A percentile compares a stretch with the other conserved stretches of the same genome.
Evolutionary conservation across 257 asterid genomes (phyloP).

Genomic region (Scutellaria barbata): DNA sequence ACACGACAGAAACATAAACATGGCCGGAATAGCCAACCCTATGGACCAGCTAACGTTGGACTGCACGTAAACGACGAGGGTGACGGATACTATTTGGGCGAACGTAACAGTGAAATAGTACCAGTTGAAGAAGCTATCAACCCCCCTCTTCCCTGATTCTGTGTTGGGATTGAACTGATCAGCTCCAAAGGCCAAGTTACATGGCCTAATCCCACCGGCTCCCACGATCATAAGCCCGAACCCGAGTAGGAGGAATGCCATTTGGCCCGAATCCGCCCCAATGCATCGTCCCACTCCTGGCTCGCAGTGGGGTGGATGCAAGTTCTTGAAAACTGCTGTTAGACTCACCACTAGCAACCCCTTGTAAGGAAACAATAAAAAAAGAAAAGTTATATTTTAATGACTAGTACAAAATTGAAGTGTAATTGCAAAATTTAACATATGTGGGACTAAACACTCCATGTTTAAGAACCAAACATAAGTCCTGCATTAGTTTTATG

Average conservation of each 20-base stretch:
- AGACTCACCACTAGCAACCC: slow-evolving; percentile 55
- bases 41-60: slow-evolving; percentile 75
- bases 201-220: slow-evolving; percentile 80
- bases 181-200: slow-evolving; percentile 77
- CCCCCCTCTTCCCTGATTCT: slow-evolving; percentile 61
- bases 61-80: slow-evolving; percentile 74
- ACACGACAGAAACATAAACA: slow-evolving; percentile 61
- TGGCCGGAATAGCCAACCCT: slow-evolving; percentile 60
- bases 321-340: slow-evolving; percentile 64
- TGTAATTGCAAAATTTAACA: too few relatives aligned
- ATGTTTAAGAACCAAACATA: too few relatives aligned
- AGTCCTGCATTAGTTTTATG: too few relatives aligned
- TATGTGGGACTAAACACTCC: too few relatives aligned
- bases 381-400: too few relatives aligned
- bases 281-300: slow-evolving; percentile 37
- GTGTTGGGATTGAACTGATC: slow-evolving; percentile 78
- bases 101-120: slow-evolving; percentile 72
- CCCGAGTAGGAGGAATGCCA: slow-evolving; percentile 60
- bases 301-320: slow-evolving; percentile 67
- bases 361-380: slow-evolving; percentile 29
- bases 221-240: slow-evolving; percentile 63
- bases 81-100: slow-evolving; percentile 63
- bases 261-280: slow-evolving; percentile 57
- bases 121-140: slow-evolving; percentile 86
- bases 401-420: too few relatives aligned